These are phyloP conservation scores for Aechmea fasciata DNA, from an alignment of 176 grass and related monocot species.

Conservation along the genomic window DNA sequence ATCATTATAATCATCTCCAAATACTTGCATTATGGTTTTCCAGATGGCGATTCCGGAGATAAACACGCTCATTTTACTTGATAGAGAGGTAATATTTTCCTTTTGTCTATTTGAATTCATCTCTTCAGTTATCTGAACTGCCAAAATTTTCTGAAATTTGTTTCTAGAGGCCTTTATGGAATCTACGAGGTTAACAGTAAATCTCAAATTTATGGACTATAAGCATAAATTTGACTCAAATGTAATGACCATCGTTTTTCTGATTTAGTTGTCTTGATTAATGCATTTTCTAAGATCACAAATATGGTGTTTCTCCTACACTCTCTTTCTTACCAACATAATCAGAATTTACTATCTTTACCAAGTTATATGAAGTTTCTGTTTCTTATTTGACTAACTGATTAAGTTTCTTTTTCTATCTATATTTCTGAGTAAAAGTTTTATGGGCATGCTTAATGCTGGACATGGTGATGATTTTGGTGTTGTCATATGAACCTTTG, in stretches of 20 bases:
- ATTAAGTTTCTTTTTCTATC: background rate
- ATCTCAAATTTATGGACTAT: too few relatives aligned
- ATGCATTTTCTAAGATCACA: background rate
- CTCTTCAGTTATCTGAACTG: conserved; percentile 10
- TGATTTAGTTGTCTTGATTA: background rate
- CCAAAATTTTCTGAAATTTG: background rate
- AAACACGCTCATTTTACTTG: conserved; percentile 84
- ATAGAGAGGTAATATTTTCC: conserved; percentile 62
- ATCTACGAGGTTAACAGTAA: too few relatives aligned
- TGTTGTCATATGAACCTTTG: background rate
- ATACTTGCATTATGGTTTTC: conserved; percentile 17
- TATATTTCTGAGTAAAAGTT: background rate
- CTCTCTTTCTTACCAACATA: background rate
- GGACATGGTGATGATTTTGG: background rate
- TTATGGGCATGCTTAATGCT: background rate
- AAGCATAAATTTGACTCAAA: too few relatives aligned
- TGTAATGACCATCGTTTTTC: too few relatives aligned
- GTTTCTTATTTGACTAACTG: background rate
- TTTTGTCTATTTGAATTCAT: background rate
- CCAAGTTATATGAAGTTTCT: background rate
- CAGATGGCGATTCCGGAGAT: conserved; percentile 85
- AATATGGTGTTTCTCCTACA: background rate
- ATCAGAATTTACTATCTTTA: too few relatives aligned
- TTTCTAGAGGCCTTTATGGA: background rate
- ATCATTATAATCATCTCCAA: conserved; percentile 10